Evolutionary conservation across 2,329 filamentous ascomycete genomes (phyloP).

Genomic region (Didymella pomorum): DNA sequence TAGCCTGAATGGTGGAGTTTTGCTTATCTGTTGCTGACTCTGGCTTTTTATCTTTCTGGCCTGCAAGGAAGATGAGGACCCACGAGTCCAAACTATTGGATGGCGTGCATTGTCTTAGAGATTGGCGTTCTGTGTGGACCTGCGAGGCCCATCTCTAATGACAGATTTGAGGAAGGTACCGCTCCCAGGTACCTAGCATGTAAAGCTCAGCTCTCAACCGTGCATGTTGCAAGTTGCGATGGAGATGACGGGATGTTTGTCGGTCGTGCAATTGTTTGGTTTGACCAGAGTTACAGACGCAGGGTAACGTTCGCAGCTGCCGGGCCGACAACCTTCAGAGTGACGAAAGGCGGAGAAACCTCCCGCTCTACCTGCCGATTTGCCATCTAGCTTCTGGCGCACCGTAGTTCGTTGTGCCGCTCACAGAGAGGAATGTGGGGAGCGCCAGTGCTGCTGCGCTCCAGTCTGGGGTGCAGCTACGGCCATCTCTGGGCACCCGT

Average conservation of each 20-base stretch:
- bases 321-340: conserved; percentile 20
- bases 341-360: conserved; percentile 17
- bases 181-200: conserved; percentile 3
- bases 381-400: conserved; percentile 19
- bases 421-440: conserved; percentile 31
- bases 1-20: conserved; percentile 25
- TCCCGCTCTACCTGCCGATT: conserved; percentile 31
- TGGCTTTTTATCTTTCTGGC: conserved; percentile 18
- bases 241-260: conserved; percentile 9
- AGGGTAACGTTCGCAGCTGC: conserved; percentile 16
- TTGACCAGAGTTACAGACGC: conserved; percentile 7
- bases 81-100: conserved; percentile 21
- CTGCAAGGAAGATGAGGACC: conserved; percentile 26
- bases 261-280: conserved; percentile 10
- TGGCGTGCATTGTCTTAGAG: conserved; percentile 22
- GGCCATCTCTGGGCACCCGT: conserved; percentile 14
- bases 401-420: conserved; percentile 26
- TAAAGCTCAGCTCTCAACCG: conserved; percentile 8
- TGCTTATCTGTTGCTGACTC: conserved; percentile 29
- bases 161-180: conserved; percentile 19
- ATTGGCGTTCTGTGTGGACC: conserved; percentile 28
- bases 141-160: conserved; percentile 17
- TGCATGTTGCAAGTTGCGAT: conserved; percentile 14
- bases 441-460: conserved; percentile 27
- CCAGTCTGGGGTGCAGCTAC: conserved; percentile 38